Evolutionary conservation across 148 eudicot genomes (phyloP).

Genomic region (Amaranthus palmeri): DNA sequence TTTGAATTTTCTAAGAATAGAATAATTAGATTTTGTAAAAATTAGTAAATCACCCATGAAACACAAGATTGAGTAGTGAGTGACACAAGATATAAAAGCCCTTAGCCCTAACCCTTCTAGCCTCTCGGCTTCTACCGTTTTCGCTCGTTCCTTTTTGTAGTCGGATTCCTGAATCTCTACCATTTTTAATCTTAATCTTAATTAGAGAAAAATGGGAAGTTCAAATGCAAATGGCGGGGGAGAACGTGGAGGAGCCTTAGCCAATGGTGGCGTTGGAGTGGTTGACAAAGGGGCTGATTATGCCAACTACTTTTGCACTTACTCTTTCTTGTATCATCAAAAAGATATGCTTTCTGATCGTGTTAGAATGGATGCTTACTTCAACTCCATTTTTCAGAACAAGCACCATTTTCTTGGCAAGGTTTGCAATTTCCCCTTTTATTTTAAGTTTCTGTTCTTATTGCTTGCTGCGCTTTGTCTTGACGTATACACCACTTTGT

Average conservation of each 20-base stretch:
- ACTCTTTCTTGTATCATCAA: constrained; percentile 87
- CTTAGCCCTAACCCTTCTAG: too few relatives aligned
- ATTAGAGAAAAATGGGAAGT: constrained; percentile 33
- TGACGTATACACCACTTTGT: neutral
- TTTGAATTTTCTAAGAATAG: too few relatives aligned
- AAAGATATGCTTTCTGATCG: constrained; percentile 97
- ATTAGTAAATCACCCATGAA: too few relatives aligned
- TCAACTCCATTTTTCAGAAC: constrained; percentile 64
- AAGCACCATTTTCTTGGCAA: constrained; percentile 75
- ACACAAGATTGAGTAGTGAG: too few relatives aligned
- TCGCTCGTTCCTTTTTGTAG: too few relatives aligned
- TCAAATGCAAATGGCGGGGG: constrained; percentile 33
- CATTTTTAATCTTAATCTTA: too few relatives aligned
- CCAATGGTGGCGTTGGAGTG: constrained; percentile 22
- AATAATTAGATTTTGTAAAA: too few relatives aligned
- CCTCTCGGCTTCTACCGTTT: too few relatives aligned
- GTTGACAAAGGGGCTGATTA: constrained; percentile 88
- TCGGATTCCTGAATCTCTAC: too few relatives aligned
- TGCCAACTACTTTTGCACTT: constrained; percentile 95
- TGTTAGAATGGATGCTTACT: constrained; percentile 94
- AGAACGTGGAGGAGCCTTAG: constrained; percentile 20
- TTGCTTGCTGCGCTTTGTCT: neutral
- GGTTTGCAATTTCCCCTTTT: constrained; percentile 31
- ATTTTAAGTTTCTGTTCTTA: neutral
- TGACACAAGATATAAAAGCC: too few relatives aligned